Conservation (phyloP, 208 protist genomes). For the Kentomonas sorsogonicus region DNA sequence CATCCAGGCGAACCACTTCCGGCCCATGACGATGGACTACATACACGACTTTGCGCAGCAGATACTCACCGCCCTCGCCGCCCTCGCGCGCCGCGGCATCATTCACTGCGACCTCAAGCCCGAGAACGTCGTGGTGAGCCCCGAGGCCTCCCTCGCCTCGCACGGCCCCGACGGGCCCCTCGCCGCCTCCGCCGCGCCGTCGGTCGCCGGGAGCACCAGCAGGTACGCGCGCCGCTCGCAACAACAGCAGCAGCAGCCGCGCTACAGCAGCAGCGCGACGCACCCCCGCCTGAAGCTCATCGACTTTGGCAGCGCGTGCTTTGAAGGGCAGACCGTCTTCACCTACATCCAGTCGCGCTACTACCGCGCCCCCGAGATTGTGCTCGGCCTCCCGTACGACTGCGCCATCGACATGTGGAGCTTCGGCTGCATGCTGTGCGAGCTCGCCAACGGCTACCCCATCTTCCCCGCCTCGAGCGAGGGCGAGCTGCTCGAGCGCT, state of each 20-base stretch:
- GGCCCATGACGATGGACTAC: slow-evolving; percentile 60
- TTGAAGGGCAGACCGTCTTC: slow-evolving; percentile 85
- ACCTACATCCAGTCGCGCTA: slow-evolving; percentile 94
- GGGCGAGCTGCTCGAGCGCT: slow-evolving; percentile 74
- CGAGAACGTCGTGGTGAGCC: slow-evolving; percentile 93
- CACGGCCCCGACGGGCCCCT: neutral
- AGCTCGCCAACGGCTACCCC: slow-evolving; percentile 89
- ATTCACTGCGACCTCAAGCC: slow-evolving; percentile 97
- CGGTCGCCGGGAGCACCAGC: neutral
- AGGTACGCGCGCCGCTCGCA: neutral
- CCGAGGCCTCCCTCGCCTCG: no score
- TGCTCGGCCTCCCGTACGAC: slow-evolving; percentile 85
- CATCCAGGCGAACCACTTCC: slow-evolving; percentile 64
- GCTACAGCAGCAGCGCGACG: neutral
- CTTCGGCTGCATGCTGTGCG: slow-evolving; percentile 90
- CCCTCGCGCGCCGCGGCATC: slow-evolving; percentile 64
- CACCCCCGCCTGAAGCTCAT: slow-evolving; percentile 94
- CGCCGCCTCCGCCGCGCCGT: neutral
- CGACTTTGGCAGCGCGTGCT: slow-evolving; percentile 96
- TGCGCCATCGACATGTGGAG: slow-evolving; percentile 91
- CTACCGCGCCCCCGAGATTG: slow-evolving; percentile 90
- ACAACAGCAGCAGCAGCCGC: neutral
- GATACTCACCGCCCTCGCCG: slow-evolving; percentile 63
- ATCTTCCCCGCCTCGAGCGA: slow-evolving; percentile 88
- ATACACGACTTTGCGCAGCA: slow-evolving; percentile 68